These are phyloP conservation scores for Mycena kentingensis DNA, from an alignment of 768 basidiomycete species.

Conservation along the genomic window DNA sequence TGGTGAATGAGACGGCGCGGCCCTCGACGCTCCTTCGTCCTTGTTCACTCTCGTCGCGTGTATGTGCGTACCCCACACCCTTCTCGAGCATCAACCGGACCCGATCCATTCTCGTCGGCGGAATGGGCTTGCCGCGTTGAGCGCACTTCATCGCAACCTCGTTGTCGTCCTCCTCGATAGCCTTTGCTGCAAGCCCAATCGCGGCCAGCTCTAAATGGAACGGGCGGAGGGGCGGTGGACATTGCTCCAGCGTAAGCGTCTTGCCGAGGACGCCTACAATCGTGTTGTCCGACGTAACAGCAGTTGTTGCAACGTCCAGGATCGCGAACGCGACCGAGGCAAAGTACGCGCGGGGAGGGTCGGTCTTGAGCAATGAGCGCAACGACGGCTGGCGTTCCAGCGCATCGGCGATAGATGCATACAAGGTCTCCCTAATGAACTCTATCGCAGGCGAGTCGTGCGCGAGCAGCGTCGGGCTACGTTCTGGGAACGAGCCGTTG, in stretches of 20 bases:
- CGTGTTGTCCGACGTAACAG: constrained; percentile 50
- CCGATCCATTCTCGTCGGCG: constrained; percentile 55
- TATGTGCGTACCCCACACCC: constrained; percentile 53
- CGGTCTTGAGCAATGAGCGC: constrained; percentile 54
- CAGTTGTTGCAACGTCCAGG: constrained; percentile 60
- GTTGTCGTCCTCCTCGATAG: constrained; percentile 58
- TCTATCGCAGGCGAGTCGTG: constrained; percentile 65
- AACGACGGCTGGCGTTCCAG: constrained; percentile 59
- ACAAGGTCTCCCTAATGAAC: constrained; percentile 84
- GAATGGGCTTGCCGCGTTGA: constrained; percentile 37
- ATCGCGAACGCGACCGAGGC: constrained; percentile 73
- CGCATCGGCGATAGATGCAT: constrained; percentile 75
- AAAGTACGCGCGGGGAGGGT: constrained; percentile 78
- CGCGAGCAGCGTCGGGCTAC: constrained; percentile 43
- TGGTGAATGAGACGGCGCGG: constrained; percentile 69
- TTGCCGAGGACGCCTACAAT: constrained; percentile 62
- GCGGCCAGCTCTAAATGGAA: constrained; percentile 66
- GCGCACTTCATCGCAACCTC: constrained; percentile 46
- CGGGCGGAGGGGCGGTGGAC: constrained; percentile 63
- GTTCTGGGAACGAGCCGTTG: constrained; percentile 27
- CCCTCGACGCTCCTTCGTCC: constrained; percentile 59
- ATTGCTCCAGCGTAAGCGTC: constrained; percentile 57
- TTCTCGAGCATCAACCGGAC: constrained; percentile 57
- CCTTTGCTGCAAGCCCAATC: constrained; percentile 53
- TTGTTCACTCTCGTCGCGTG: constrained; percentile 28